These are phyloP conservation scores for Backusella westeae DNA, from an alignment of 192 early-diverging fungal genomes.

Conservation along the genomic window DNA sequence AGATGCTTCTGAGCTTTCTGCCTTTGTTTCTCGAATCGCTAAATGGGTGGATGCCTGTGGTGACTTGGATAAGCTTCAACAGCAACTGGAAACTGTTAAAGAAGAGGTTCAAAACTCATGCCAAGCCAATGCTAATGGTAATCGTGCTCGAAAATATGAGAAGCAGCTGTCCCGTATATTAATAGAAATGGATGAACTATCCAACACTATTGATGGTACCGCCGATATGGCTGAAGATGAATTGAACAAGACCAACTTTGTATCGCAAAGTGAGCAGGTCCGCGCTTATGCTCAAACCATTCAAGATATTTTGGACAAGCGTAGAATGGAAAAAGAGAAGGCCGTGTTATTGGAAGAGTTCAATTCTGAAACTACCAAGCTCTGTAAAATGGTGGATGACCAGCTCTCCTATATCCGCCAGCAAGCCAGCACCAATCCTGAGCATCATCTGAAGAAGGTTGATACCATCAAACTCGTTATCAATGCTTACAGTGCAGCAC, in stretches of 20 bases:
- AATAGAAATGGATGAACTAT: background rate
- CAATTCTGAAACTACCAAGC: background rate
- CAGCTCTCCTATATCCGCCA: constrained; percentile 25
- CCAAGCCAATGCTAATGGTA: background rate
- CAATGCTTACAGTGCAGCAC: constrained; percentile 14
- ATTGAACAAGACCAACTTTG: background rate
- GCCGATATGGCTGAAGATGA: constrained; percentile 8
- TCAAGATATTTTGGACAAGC: constrained; percentile 1
- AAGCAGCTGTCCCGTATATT: background rate
- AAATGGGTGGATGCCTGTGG: constrained; percentile 14
- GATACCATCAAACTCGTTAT: constrained; percentile 21
- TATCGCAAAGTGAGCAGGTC: background rate
- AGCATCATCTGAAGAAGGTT: constrained; percentile 10
- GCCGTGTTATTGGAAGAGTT: background rate
- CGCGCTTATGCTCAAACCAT: background rate
- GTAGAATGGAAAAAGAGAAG: constrained; percentile 8
- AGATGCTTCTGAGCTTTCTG: background rate
- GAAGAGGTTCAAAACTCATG: background rate
- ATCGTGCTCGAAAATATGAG: background rate
- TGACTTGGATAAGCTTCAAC: background rate
- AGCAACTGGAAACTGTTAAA: background rate
- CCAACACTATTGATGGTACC: background rate
- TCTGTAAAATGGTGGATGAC: constrained; percentile 16
- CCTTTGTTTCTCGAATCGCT: background rate
- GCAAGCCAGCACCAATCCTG: constrained; percentile 18